Base-by-base conservation (phyloP, 768 basidiomycete species). In the Trichaptum fuscoviolaceum region DNA sequence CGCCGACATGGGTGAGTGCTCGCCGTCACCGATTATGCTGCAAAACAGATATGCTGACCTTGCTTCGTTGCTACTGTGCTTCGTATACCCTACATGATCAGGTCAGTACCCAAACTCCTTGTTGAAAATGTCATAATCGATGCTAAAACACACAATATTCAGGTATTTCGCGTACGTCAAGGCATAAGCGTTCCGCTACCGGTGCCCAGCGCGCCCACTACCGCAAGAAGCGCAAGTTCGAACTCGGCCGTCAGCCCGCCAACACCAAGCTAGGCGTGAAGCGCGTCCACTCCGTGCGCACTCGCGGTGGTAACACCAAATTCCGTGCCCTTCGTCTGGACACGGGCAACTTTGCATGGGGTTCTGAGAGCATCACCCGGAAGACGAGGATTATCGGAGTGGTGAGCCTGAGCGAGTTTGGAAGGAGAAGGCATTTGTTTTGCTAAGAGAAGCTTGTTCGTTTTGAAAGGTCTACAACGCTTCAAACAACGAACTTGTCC, bases 191-290 rank as follows among this genome's bases (percentile, higher is more conserved):
- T 77, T 92, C 95, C 71, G 90, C 87, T 73, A 90, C 94, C 62
- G 96, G 93, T 75, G 93, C 92, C 67, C 92, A 95, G 81, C 90
- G 92, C 74, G 88, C 95, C 73, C 88, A 91, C 83, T 96, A 95
- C 84, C 94, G 96, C 86, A 99, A 99, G 88, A 99, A 99, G 93
- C 90, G 97, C 90, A 98, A 99, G 84, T 99, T 99, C 82, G 97
- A 99, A 86, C 89, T 98, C 75, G 97, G 96, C 77, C 95, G 97
- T 77, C 97, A 99, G 78, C 84, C 97, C 67, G 97, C 97, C 72
- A 95, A 83, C 86, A 99, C 97, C 77, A 98, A 93, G 84, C 89
- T 99, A 70, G 96, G 97, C 63, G 75, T 90, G 65, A 99, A 99
- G 84, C 93, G 97, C 68, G 82, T 99, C 74, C 97, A 99, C 83